Evolutionary conservation across 2,329 filamentous ascomycete species (phyloP).

Genomic region (Lojkania enalia): DNA sequence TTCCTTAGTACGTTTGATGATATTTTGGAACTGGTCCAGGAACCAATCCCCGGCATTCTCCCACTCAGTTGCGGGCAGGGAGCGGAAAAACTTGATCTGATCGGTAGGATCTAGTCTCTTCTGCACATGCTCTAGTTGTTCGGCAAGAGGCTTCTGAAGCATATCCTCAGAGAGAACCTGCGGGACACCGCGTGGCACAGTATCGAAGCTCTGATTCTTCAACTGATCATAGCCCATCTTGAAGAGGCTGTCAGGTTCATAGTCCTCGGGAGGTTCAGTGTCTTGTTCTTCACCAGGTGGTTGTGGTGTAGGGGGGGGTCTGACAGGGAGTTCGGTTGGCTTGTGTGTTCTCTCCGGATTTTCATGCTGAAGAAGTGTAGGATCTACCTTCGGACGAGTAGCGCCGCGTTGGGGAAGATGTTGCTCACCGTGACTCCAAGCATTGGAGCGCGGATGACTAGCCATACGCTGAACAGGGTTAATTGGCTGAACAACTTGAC

Average conservation of each 20-base stretch:
- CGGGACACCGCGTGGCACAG: conserved; percentile 25
- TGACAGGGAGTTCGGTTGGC: too few species aligned
- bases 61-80: conserved; percentile 59
- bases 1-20: conserved; percentile 57
- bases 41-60: conserved; percentile 66
- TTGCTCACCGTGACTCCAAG: too few species aligned
- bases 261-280: conserved; percentile 44
- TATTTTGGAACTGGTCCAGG: conserved; percentile 56
- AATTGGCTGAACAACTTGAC: too few species aligned
- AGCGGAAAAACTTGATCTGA: conserved; percentile 56
- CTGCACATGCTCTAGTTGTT: conserved; percentile 34
- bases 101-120: conserved; percentile 32
- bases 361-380: too few species aligned
- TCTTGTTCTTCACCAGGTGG: too few species aligned
- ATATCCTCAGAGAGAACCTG: conserved; percentile 28
- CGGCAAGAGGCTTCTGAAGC: conserved; percentile 28
- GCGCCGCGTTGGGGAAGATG: too few species aligned
- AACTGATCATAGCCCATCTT: conserved; percentile 54
- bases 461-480: too few species aligned
- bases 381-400: too few species aligned
- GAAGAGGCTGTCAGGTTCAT: conserved; percentile 50
- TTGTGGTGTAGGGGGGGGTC: too few species aligned
- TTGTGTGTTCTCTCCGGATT: too few species aligned
- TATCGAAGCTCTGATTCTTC: conserved; percentile 55
- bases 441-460: too few species aligned